Evolutionary conservation across 352 stramenopile genomes (phyloP).

Genomic region (Thalassiosira ordinaria): DNA sequence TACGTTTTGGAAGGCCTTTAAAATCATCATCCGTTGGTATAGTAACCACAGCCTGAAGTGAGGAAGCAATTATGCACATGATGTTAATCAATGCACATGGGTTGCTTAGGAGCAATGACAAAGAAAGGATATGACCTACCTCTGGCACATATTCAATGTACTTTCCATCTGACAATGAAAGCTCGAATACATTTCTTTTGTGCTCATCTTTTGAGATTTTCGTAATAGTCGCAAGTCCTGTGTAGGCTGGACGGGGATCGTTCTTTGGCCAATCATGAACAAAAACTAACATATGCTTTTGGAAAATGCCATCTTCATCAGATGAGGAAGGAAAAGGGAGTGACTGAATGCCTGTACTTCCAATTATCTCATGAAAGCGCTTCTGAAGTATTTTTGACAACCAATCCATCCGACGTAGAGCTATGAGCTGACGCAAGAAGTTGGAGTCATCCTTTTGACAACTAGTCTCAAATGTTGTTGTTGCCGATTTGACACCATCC

Average conservation of each 20-base stretch:
- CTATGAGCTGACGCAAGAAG: conserved; percentile 50
- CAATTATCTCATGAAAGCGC: conserved; percentile 14
- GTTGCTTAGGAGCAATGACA: too few relatives aligned
- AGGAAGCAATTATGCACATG: too few relatives aligned
- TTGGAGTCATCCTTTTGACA: not conserved
- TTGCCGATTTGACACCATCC: conserved; percentile 33
- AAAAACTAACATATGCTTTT: conserved; percentile 39
- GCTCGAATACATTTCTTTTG: conserved; percentile 20
- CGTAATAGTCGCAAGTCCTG: conserved; percentile 16
- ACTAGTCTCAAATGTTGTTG: conserved; percentile 6
- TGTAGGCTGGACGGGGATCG: conserved; percentile 20
- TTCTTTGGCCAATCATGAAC: conserved; percentile 43
- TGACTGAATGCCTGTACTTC: not conserved
- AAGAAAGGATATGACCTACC: too few relatives aligned
- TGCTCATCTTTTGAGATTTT: conserved; percentile 39
- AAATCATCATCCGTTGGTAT: conserved; percentile 38
- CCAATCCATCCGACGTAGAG: conserved; percentile 58
- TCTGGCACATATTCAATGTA: conserved; percentile 32
- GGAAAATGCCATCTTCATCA: conserved; percentile 4
- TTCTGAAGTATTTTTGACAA: conserved; percentile 20
- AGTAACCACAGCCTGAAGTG: too few relatives aligned
- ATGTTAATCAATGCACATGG: too few relatives aligned
- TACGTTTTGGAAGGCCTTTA: conserved; percentile 1
- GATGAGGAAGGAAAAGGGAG: not conserved
- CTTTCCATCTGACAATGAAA: conserved; percentile 35